phyloP scores from a whole-genome alignment of 257 asterid genomes.

The Handroanthus guayacan region DNA sequence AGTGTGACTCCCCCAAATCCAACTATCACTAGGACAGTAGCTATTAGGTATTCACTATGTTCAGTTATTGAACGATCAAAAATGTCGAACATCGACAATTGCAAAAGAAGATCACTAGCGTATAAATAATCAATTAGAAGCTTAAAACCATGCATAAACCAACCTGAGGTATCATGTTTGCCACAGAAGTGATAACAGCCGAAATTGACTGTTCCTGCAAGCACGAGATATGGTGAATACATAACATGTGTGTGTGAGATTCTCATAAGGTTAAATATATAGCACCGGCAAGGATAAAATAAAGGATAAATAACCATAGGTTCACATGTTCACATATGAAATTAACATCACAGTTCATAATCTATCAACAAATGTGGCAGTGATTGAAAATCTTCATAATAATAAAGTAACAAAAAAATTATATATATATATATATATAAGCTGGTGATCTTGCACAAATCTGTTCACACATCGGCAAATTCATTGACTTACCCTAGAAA shows the following conservation, averaged over 20 bases:
- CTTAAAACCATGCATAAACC: slow-evolving; percentile 31
- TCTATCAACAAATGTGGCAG: slow-evolving; percentile 9
- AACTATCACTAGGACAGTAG: slow-evolving; percentile 12
- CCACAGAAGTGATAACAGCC: slow-evolving; percentile 87
- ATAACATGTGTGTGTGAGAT: slow-evolving; percentile 7
- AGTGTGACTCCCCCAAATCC: slow-evolving; percentile 10
- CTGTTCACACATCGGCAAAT: slow-evolving; percentile 25
- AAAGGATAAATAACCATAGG: slow-evolving; percentile 21
- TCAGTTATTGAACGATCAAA: neutral
- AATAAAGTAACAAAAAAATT: neutral
- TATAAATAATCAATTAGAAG: neutral
- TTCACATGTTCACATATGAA: slow-evolving; percentile 19
- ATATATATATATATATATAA: too few relatives aligned
- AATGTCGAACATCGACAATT: neutral
- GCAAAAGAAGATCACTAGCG: slow-evolving; percentile 1
- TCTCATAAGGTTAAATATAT: slow-evolving; percentile 18
- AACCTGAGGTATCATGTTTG: slow-evolving; percentile 99
- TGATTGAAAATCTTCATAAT: neutral
- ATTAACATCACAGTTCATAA: slow-evolving; percentile 27
- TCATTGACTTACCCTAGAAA: slow-evolving; percentile 64
- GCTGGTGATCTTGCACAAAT: slow-evolving; percentile 2
- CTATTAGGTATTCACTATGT: neutral
- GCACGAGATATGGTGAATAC: slow-evolving; percentile 30
- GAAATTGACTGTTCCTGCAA: slow-evolving; percentile 93
- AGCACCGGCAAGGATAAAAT: slow-evolving; percentile 21